Evolutionary conservation across 306 rosid species (phyloP).

Genomic region (Vigna angularis): DNA sequence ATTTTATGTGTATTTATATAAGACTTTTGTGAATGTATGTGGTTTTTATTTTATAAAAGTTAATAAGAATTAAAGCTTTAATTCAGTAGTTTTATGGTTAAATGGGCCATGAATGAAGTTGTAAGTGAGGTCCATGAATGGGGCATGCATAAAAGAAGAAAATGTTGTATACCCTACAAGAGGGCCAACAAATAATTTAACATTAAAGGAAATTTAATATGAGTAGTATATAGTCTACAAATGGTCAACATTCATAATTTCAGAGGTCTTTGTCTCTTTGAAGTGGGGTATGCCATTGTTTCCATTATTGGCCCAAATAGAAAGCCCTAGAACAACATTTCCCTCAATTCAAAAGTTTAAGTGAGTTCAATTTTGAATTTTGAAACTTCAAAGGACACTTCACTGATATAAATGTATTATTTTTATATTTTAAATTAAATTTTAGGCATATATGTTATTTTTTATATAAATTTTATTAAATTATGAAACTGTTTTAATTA

Average conservation of each 20-base stretch:
- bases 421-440: too few species aligned
- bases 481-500: too few species aligned
- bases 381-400: too few species aligned
- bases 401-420: too few species aligned
- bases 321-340: not conserved
- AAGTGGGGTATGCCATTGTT: conserved; percentile 1
- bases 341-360: not conserved
- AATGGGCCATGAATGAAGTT: not conserved
- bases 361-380: not conserved
- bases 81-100: too few species aligned
- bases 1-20: too few species aligned
- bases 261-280: not conserved
- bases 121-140: not conserved
- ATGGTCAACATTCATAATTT: conserved; percentile 37
- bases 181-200: not conserved
- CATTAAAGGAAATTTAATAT: not conserved
- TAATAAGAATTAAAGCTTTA: too few species aligned
- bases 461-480: too few species aligned
- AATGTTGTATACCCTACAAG: not conserved
- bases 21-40: too few species aligned
- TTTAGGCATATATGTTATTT: too few species aligned
- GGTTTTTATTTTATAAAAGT: too few species aligned
- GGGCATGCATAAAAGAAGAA: not conserved
- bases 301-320: not conserved
- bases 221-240: not conserved